A percentile compares a stretch with the other conserved stretches of the same genome.
These are phyloP conservation scores for Tulasnella sp. DNA, from an alignment of 768 basidiomycete genomes.

Conservation along the genomic window DNA sequence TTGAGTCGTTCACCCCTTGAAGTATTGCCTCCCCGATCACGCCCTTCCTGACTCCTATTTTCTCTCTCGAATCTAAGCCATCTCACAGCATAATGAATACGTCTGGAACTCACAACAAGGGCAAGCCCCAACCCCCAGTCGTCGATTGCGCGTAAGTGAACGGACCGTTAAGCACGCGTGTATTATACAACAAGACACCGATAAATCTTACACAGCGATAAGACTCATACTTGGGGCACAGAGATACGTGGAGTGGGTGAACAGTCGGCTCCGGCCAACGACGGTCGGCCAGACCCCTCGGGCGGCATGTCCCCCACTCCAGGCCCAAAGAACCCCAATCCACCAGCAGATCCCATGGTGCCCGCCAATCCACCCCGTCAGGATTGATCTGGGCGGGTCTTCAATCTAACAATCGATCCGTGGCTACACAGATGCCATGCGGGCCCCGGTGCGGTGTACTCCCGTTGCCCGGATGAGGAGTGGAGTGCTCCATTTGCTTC, in stretches of 20 bases:
- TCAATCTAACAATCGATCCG: background rate
- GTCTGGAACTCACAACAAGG: background rate
- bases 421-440: background rate
- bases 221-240: background rate
- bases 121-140: background rate
- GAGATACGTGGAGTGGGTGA: background rate
- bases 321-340: background rate
- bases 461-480: background rate
- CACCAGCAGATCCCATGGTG: background rate
- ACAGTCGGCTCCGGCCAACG: background rate
- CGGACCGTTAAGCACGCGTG: background rate
- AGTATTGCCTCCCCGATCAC: background rate
- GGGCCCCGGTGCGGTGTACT: background rate
- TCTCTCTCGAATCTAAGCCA: no score
- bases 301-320: background rate
- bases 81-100: background rate
- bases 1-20: no score
- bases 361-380: no score
- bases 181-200: background rate
- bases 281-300: background rate
- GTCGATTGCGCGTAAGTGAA: background rate
- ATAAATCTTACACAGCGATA: background rate
- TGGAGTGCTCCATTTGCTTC: background rate
- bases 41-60: background rate
- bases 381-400: no score